These are phyloP conservation scores for Pseudophaeomoniella oleicola DNA, from an alignment of 2,329 filamentous ascomycete genomes.

Conservation along the genomic window DNA sequence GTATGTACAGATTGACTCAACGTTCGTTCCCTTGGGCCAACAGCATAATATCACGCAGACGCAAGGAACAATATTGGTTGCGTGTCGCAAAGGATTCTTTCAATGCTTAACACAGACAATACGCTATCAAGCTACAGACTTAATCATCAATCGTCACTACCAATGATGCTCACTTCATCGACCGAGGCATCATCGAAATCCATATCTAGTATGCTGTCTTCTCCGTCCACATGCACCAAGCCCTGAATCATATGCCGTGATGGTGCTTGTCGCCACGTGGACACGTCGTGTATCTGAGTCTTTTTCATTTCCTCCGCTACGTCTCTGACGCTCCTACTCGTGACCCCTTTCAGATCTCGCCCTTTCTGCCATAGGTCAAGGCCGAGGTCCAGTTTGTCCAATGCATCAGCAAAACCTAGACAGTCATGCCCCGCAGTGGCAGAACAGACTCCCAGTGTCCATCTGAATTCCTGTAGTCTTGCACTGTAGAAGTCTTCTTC, in stretches of 20 bases:
- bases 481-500: conserved; percentile 85
- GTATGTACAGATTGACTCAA: too few relatives aligned
- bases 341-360: neutral
- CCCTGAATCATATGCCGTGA: too few relatives aligned
- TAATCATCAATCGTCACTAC: neutral
- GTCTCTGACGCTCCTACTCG: neutral
- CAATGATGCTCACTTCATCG: neutral
- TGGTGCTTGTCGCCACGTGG: too few relatives aligned
- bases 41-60: too few relatives aligned
- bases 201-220: neutral
- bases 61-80: too few relatives aligned
- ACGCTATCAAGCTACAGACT: too few relatives aligned
- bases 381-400: neutral
- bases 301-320: neutral
- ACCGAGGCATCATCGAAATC: neutral
- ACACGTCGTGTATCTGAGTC: neutral
- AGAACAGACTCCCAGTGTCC: conserved; percentile 62
- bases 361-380: neutral
- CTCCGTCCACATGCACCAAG: too few relatives aligned
- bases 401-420: neutral
- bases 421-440: neutral
- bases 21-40: too few relatives aligned
- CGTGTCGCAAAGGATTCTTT: too few relatives aligned
- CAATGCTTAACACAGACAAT: too few relatives aligned
- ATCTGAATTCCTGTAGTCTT: conserved; percentile 72